A percentile compares a stretch with the other conserved stretches of the same genome.
Evolutionary conservation across 139 green algal genomes (phyloP).

Genomic region (Closterium sp.): DNA sequence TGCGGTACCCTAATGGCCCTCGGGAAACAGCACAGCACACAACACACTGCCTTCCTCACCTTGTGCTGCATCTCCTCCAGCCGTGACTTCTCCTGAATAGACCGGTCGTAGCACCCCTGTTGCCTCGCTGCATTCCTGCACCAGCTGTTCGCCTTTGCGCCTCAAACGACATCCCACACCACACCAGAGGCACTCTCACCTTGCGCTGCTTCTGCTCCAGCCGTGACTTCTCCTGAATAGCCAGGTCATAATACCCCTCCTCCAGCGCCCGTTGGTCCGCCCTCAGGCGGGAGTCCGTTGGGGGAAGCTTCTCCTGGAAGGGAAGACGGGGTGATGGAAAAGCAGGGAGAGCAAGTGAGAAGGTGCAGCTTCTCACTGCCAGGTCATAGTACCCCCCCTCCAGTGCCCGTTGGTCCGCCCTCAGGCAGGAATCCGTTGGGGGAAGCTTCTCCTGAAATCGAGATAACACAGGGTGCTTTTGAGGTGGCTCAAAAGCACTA

Average conservation of each 20-base stretch:
- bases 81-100: slow-evolving; percentile 53
- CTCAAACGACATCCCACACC: not conserved
- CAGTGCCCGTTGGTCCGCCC: slow-evolving; percentile 49
- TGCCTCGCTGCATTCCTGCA: no score
- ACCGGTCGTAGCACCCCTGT: slow-evolving; percentile 40
- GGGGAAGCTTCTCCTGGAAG: slow-evolving; percentile 41
- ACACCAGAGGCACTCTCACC: not conserved
- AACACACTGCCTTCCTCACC: slow-evolving; percentile 3
- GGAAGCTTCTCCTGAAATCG: no score
- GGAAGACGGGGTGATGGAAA: not conserved
- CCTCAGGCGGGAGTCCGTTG: slow-evolving; percentile 52
- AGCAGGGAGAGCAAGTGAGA: not conserved
- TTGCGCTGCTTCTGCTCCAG: slow-evolving; percentile 54
- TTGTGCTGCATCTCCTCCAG: slow-evolving; percentile 53
- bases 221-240: slow-evolving; percentile 54
- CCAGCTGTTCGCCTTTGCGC: no score
- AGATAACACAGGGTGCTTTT: no score
- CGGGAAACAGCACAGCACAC: no score
- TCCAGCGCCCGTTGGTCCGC: slow-evolving; percentile 53
- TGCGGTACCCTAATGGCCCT: no score
- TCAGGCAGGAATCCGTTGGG: slow-evolving; percentile 47
- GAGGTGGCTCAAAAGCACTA: no score
- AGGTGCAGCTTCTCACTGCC: no score
- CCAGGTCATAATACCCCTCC: slow-evolving; percentile 46
- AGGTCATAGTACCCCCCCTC: slow-evolving; percentile 27